These are phyloP conservation scores for Fusarium setosum DNA, from an alignment of 2,329 filamentous ascomycete species.

Conservation along the genomic window DNA sequence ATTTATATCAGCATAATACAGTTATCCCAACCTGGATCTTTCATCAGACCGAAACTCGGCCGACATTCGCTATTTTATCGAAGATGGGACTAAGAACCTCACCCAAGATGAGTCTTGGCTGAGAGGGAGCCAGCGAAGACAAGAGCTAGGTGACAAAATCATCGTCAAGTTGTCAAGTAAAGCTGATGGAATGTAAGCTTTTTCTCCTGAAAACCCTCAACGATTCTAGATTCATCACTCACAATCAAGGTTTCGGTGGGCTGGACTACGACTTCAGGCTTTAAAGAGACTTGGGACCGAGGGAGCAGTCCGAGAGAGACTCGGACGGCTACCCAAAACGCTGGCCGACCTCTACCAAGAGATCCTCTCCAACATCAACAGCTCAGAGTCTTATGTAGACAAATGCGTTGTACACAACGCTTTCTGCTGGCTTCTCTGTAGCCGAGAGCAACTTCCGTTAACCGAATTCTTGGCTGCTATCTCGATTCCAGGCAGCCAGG, in stretches of 20 bases:
- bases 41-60: background rate
- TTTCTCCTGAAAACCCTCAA: background rate
- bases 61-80: conserved; percentile 1
- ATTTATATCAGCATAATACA: too few species aligned
- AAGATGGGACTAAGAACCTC: background rate
- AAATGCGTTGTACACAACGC: background rate
- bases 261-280: background rate
- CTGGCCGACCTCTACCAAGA: conserved; percentile 1
- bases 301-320: background rate
- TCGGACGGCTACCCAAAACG: background rate
- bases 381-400: background rate
- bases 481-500: background rate
- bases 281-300: background rate
- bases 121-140: background rate
- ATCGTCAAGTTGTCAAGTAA: background rate
- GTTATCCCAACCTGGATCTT: background rate
- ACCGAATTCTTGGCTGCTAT: background rate
- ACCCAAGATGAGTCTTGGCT: background rate
- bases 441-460: background rate
- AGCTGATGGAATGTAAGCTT: background rate
- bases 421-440: background rate
- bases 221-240: background rate
- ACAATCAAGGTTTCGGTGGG: background rate
- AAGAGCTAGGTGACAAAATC: background rate
- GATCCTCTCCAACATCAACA: background rate